phyloP scores from a whole-genome alignment of 805 yeast species.

The Peterozyma toletana region DNA sequence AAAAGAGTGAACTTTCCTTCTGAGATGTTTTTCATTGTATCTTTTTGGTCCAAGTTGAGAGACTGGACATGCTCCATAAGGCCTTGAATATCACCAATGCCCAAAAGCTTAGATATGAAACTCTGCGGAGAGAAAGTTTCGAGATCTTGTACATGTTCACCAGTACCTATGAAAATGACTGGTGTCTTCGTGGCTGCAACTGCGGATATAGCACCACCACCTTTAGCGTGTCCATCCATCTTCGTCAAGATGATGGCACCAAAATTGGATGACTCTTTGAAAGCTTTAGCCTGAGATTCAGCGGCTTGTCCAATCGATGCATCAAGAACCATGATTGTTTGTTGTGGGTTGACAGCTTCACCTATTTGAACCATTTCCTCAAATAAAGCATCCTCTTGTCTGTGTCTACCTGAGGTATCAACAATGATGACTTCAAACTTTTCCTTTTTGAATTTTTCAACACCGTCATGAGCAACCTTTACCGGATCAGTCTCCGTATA shows the following conservation, averaged over 20 bases:
- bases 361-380: conserved; percentile 94
- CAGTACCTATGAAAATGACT: conserved; percentile 93
- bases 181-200: conserved; percentile 97
- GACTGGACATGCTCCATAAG: conserved; percentile 91
- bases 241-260: conserved; percentile 94
- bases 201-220: conserved; percentile 99
- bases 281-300: conserved; percentile 88
- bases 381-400: conserved; percentile 86
- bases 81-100: conserved; percentile 93
- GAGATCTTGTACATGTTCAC: conserved; percentile 91
- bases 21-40: conserved; percentile 84
- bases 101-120: conserved; percentile 85
- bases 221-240: conserved; percentile 98
- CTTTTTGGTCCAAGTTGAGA: conserved; percentile 81
- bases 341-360: conserved; percentile 83
- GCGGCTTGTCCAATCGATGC: conserved; percentile 99
- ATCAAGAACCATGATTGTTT: conserved; percentile 95
- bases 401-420: conserved; percentile 97
- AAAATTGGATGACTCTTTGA: conserved; percentile 86
- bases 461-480: conserved; percentile 86
- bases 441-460: conserved; percentile 81
- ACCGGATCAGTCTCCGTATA: conserved; percentile 96
- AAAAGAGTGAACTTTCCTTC: conserved; percentile 91
- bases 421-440: conserved; percentile 90
- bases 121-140: conserved; percentile 87